Evolutionary conservation across 306 rosid genomes (phyloP).

Genomic region (Prunus armeniaca): DNA sequence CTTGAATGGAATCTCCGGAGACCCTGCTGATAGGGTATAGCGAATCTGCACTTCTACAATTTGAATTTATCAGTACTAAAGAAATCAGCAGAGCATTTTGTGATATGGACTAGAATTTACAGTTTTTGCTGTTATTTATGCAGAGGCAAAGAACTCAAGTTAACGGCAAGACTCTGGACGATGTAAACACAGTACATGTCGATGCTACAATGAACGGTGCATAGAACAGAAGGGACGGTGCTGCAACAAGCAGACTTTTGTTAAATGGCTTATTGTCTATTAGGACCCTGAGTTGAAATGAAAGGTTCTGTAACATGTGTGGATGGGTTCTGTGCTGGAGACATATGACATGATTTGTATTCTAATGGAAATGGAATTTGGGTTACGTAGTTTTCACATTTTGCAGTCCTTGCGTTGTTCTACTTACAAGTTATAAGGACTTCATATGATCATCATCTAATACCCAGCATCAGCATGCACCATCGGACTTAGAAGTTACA

Average conservation of each 20-base stretch:
- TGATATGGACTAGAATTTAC: conserved; percentile 15
- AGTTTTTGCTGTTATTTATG: conserved; percentile 16
- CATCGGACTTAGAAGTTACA: not conserved
- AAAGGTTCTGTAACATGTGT: conserved; percentile 17
- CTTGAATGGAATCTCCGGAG: conserved; percentile 80
- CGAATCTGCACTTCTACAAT: not conserved
- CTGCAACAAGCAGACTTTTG: conserved; percentile 34
- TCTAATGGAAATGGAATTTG: conserved; percentile 34
- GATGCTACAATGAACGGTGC: conserved; percentile 70
- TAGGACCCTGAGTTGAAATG: conserved; percentile 12
- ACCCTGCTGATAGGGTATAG: conserved; percentile 86
- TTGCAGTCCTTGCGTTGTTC: conserved; percentile 13
- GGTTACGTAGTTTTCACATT: conserved; percentile 33
- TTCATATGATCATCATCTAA: not conserved
- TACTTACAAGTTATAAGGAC: not conserved
- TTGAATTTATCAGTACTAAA: conserved; percentile 2
- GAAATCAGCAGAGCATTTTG: not conserved
- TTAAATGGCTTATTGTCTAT: conserved; percentile 31
- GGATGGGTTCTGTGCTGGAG: conserved; percentile 19
- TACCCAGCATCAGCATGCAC: not conserved
- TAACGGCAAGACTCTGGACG: conserved; percentile 84
- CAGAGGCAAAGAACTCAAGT: conserved; percentile 95
- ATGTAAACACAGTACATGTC: conserved; percentile 61
- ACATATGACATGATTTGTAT: conserved; percentile 30
- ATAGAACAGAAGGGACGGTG: conserved; percentile 30